A percentile compares a stretch with the other conserved stretches of the same genome.
Evolutionary conservation across 2,329 filamentous ascomycete species (phyloP).

Genomic region (Fusarium sp.): DNA sequence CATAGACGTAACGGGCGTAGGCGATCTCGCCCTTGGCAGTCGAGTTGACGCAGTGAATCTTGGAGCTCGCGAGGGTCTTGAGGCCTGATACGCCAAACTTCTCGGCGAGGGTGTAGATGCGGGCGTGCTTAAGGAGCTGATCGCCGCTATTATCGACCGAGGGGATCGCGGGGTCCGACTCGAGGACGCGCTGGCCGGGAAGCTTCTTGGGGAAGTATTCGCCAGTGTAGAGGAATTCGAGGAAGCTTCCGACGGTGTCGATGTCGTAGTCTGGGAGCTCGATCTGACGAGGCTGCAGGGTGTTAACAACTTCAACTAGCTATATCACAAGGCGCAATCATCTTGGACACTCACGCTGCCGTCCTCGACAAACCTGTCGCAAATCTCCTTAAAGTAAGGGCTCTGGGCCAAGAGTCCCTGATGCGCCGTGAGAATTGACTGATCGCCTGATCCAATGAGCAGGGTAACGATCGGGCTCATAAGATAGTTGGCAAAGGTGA

Average conservation of each 20-base stretch:
- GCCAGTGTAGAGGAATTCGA: slow-evolving; percentile 55
- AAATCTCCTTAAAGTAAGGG: slow-evolving; percentile 76
- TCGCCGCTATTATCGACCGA: slow-evolving; percentile 80
- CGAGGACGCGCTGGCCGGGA: slow-evolving; percentile 72
- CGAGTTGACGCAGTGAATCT: slow-evolving; percentile 91
- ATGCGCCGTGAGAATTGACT: slow-evolving; percentile 79
- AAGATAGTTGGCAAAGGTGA: slow-evolving; percentile 68
- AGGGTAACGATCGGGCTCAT: slow-evolving; percentile 76
- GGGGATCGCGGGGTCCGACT: slow-evolving; percentile 73
- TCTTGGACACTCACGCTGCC: slow-evolving; percentile 70
- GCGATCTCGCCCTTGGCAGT: slow-evolving; percentile 90
- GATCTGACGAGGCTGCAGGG: slow-evolving; percentile 69
- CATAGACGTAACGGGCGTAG: slow-evolving; percentile 75
- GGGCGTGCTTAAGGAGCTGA: slow-evolving; percentile 88
- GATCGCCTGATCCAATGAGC: slow-evolving; percentile 70
- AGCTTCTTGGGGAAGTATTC: slow-evolving; percentile 78
- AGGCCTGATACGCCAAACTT: slow-evolving; percentile 76
- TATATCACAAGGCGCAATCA: background rate
- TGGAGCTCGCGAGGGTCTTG: slow-evolving; percentile 81
- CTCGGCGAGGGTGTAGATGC: slow-evolving; percentile 88
- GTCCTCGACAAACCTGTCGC: slow-evolving; percentile 69
- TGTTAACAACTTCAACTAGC: background rate
- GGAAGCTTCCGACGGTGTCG: slow-evolving; percentile 52
- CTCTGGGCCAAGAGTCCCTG: slow-evolving; percentile 80
- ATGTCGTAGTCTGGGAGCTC: slow-evolving; percentile 62